Evolutionary conservation across 2,329 filamentous ascomycete genomes (phyloP), one percentile per base, ranked within the genome.

Genomic region (Cladophialophora chaetospira): DNA sequence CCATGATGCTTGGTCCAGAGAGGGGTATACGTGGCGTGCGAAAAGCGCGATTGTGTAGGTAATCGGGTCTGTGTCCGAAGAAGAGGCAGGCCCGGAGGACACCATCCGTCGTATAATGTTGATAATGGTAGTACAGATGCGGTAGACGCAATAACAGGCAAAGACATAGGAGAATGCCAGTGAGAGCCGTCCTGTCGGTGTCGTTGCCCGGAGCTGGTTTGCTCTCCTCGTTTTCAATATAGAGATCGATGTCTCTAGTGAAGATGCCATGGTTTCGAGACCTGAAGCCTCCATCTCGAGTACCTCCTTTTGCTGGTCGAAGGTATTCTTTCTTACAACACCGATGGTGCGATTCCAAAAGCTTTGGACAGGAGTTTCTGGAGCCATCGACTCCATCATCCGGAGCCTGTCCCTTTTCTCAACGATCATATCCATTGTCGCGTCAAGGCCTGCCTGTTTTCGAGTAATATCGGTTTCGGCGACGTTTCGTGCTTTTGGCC

Each of bases 101-200:
- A 76, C 73, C 51, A 71, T 69, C 6, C 89, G 85, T 3, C 86
- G 86, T 3, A 89, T 63, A 1, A 84, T 87, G 1, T 88, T 86
- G 4, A 92, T 68, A 0, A 80, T 79, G 0, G 89, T 94, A 1
- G 89, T 88, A 15, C 83, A 70, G 62, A 96, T 88, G 52, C 91
- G 88, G 73, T 94, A 95, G 29, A 93, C 75, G 75, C 91, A 96
- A 78, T 96, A 96, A 46, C 88, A 63, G 52, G 88, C 86, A 71
- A 96, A 96, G 19, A 79, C 72, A 62, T 88, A 88, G 40, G 85
- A 80, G 60, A 79, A 82, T 75, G 85, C 69, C 23, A 87, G 77
- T 33, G 89, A 71, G 1, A 90, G 60, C 43, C 83, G 83, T 4
- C 91, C 91, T 11, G 86, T 59, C 0, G 80, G 70, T 0, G 89